A percentile compares a stretch with the other conserved stretches of the same genome.
Conservation (phyloP, 495 filamentous ascomycete genomes). For the Aspergillus sparsus region DNA sequence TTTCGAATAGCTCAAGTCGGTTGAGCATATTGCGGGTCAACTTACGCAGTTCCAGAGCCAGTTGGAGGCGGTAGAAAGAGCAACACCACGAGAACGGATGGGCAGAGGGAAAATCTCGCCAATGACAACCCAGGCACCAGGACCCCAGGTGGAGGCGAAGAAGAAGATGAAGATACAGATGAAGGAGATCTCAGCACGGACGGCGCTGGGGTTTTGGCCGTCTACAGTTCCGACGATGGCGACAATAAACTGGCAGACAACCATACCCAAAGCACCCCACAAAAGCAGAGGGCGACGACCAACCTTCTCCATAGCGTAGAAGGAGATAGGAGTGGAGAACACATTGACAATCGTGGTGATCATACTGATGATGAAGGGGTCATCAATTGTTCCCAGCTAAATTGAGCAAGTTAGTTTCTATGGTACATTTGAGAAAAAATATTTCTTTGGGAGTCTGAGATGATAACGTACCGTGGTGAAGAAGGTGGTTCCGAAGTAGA, state of each 20-base stretch:
- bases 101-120: constrained; percentile 86
- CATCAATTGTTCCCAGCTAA: constrained; percentile 61
- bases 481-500: constrained; percentile 86
- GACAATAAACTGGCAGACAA: constrained; percentile 82
- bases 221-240: constrained; percentile 70
- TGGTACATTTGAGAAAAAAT: neutral
- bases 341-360: constrained; percentile 88
- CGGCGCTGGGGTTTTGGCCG: constrained; percentile 49
- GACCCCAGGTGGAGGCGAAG: constrained; percentile 78
- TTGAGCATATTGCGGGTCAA: constrained; percentile 17
- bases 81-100: constrained; percentile 79
- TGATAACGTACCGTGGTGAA: constrained; percentile 49
- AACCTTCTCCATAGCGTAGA: constrained; percentile 78
- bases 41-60: constrained; percentile 78
- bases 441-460: neutral
- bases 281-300: constrained; percentile 84
- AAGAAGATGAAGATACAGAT: constrained; percentile 76
- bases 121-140: constrained; percentile 76
- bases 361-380: constrained; percentile 78
- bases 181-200: constrained; percentile 72
- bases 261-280: constrained; percentile 76
- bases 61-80: constrained; percentile 79
- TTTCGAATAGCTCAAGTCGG: neutral
- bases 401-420: neutral
- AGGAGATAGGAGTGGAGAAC: constrained; percentile 74